phyloP scores from a whole-genome alignment of 495 filamentous ascomycete genomes.

The Aspergillus cristatus region DNA sequence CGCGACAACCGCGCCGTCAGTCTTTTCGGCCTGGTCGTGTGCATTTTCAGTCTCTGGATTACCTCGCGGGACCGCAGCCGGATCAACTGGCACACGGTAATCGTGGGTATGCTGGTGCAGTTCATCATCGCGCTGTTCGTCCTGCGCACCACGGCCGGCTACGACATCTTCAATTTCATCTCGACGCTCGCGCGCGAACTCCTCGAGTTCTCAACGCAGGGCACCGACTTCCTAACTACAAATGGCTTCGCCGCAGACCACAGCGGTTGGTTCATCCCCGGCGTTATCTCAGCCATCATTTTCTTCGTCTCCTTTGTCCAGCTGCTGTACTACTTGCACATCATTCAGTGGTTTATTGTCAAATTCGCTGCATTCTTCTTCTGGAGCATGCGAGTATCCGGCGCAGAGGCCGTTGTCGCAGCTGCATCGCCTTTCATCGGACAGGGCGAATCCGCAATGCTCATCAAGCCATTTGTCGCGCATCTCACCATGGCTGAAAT shows the following conservation, averaged over 20 bases:
- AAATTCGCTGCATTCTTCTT: constrained; percentile 90
- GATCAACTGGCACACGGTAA: constrained; percentile 62
- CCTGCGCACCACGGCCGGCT: constrained; percentile 62
- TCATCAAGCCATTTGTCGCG: constrained; percentile 77
- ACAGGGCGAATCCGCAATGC: constrained; percentile 86
- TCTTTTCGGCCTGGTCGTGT: constrained; percentile 69
- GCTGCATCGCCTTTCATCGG: constrained; percentile 93
- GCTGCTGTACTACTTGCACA: constrained; percentile 64
- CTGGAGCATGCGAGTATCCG: constrained; percentile 83
- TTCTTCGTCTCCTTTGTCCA: constrained; percentile 89
- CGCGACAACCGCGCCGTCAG: constrained; percentile 69
- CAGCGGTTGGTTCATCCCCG: constrained; percentile 55
- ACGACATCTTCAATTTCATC: constrained; percentile 85
- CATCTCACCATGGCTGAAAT: constrained; percentile 77
- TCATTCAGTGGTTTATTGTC: constrained; percentile 77
- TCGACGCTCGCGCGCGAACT: constrained; percentile 58
- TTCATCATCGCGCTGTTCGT: constrained; percentile 86
- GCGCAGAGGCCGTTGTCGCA: constrained; percentile 84
- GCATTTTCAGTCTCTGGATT: constrained; percentile 53
- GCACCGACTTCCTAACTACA: constrained; percentile 62
- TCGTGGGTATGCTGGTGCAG: constrained; percentile 78
- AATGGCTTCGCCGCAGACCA: constrained; percentile 27
- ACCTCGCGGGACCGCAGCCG: constrained; percentile 63
- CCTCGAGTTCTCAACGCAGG: constrained; percentile 59
- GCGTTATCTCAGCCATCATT: constrained; percentile 73